A percentile compares a stretch with the other conserved stretches of the same genome.
These are phyloP conservation scores for Leccinum variabile DNA, from an alignment of 1,284 basidiomycete genomes.

Conservation along the genomic window DNA sequence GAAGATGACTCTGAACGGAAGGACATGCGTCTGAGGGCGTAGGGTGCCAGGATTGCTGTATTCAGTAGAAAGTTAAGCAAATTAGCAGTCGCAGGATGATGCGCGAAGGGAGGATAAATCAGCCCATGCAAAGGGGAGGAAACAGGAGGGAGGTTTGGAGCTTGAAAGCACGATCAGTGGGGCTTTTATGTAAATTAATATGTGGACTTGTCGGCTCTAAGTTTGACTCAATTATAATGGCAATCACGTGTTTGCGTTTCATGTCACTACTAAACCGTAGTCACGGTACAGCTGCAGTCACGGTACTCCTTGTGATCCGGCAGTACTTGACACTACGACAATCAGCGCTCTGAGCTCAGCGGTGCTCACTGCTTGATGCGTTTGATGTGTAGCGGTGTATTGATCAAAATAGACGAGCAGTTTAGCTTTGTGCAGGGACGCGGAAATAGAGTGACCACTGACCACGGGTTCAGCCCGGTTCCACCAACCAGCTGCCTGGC, in stretches of 20 bases:
- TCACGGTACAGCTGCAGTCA: too few species aligned
- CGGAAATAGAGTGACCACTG: conserved; percentile 13
- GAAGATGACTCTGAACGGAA: neutral
- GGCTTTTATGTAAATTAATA: conserved; percentile 17
- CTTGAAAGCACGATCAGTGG: neutral
- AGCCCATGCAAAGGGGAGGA: conserved; percentile 23
- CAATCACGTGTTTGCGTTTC: conserved; percentile 20
- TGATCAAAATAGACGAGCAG: neutral
- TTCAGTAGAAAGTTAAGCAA: neutral
- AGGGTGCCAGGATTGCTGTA: conserved; percentile 24
- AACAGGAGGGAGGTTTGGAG: neutral
- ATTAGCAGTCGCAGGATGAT: neutral
- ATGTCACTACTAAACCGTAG: conserved; percentile 2
- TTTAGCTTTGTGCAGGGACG: neutral
- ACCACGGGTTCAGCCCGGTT: neutral
- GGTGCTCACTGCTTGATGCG: neutral
- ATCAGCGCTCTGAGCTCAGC: conserved; percentile 7
- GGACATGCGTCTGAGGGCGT: conserved; percentile 28
- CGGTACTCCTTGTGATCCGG: neutral
- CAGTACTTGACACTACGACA: conserved; percentile 2
- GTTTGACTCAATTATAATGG: neutral
- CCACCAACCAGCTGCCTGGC: neutral
- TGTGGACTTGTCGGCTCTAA: conserved; percentile 20
- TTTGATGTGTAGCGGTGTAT: neutral
- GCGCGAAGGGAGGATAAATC: conserved; percentile 4